These are phyloP conservation scores for Pterocarpus santalinus DNA, from an alignment of 306 rosid genomes.

Conservation along the genomic window DNA sequence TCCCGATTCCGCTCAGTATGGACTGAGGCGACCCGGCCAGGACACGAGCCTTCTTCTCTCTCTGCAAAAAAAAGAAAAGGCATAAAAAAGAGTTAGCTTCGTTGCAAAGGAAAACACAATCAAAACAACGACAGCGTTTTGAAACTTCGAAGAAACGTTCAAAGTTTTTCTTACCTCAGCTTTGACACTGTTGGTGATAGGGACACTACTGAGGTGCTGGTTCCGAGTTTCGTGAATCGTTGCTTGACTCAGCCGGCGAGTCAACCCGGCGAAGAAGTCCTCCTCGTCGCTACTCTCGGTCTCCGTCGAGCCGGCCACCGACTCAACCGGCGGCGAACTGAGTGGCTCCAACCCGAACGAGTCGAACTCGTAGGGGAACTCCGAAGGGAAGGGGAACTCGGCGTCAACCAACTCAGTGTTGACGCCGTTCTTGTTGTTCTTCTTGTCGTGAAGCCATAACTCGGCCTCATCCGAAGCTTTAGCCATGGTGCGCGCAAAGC, in stretches of 20 bases:
- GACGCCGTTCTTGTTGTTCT: conserved; percentile 28
- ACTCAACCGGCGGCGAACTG: conserved; percentile 60
- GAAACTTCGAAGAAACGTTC: conserved; percentile 2
- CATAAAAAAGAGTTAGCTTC: not conserved
- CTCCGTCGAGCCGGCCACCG: conserved; percentile 59
- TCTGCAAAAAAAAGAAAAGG: not conserved
- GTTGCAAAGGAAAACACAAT: not conserved
- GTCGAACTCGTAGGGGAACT: conserved; percentile 85
- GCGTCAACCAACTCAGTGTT: not conserved
- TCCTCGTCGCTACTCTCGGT: conserved; percentile 76
- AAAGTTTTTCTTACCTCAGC: conserved; percentile 56
- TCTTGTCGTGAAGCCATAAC: conserved; percentile 44
- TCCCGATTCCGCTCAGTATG: conserved; percentile 72
- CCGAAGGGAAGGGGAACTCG: conserved; percentile 59
- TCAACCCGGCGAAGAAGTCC: conserved; percentile 73
- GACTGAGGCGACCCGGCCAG: conserved; percentile 86
- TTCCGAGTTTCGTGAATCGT: conserved; percentile 59
- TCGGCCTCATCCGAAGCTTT: conserved; percentile 45
- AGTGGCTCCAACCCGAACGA: conserved; percentile 43
- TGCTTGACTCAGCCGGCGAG: conserved; percentile 75
- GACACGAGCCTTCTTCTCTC: conserved; percentile 44
- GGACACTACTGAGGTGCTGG: conserved; percentile 44
- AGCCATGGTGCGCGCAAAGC: conserved; percentile 49
- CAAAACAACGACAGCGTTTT: not conserved
- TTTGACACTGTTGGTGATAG: conserved; percentile 45